Evolutionary conservation across 208 protist genomes (phyloP).

Genomic region (Wallacemonas sp.): DNA sequence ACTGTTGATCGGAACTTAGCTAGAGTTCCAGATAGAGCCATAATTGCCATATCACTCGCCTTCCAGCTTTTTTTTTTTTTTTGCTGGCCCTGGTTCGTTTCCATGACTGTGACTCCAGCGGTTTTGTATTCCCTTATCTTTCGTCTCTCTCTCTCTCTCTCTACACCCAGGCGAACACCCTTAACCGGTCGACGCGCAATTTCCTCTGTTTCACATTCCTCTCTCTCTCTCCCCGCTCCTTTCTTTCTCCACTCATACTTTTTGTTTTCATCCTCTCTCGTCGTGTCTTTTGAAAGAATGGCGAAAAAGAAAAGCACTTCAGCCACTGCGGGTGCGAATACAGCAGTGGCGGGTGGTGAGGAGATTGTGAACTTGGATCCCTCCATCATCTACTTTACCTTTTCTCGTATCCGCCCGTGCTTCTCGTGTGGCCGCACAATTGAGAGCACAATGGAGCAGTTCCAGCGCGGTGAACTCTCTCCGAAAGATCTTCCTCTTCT

Average conservation of each 20-base stretch:
- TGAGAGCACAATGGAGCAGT: slow-evolving; percentile 65
- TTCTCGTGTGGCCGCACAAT: slow-evolving; percentile 89
- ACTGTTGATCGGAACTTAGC: too few species aligned
- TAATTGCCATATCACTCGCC: too few species aligned
- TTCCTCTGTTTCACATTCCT: too few species aligned
- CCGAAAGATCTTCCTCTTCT: slow-evolving; percentile 70
- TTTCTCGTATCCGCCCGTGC: slow-evolving; percentile 71
- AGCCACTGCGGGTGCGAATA: background rate
- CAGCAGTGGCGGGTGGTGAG: slow-evolving; percentile 11
- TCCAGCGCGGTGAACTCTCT: slow-evolving; percentile 46
- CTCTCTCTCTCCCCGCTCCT: background rate
- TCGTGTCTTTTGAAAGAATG: background rate
- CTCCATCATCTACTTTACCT: slow-evolving; percentile 80
- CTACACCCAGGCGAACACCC: too few species aligned
- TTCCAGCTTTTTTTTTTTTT: too few species aligned
- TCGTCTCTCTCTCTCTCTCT: background rate
- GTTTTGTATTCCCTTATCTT: too few species aligned
- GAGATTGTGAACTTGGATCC: slow-evolving; percentile 54
- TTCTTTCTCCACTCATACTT: background rate
- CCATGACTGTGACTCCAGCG: too few species aligned
- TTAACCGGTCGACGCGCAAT: too few species aligned
- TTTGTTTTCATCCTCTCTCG: background rate
- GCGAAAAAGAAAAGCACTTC: slow-evolving; percentile 2
- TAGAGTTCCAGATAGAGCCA: too few species aligned
- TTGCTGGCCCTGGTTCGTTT: too few species aligned